Evolutionary conservation across 306 rosid species (phyloP), one percentile per base, ranked within the genome.

Genomic region (Quercus berberidifolia): DNA sequence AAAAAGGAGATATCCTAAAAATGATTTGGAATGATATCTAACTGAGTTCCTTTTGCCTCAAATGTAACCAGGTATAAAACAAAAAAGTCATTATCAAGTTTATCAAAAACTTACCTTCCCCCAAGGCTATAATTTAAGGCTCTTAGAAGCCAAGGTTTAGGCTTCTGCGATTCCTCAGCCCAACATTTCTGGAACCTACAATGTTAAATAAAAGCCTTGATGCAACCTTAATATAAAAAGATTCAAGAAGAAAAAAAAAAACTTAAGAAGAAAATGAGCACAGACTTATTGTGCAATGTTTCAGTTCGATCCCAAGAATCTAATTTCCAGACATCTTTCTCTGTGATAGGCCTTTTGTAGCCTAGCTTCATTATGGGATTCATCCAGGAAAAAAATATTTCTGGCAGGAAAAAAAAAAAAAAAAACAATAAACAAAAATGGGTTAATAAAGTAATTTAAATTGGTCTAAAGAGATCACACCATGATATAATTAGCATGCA

Each of bases 141-240:
- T 90, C 97, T 87, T 80, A 94, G 83, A 57, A 94, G 97, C 98
- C 98, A 92, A 59, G 97, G 97, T 83, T 90, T 92, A 54, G 93
- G 82, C 83, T 90, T 94, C 74, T 28, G 93, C 76, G 87, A 81
- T 79, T 94, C 98, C 83, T 88, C 83, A 72, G 76, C 84, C 98
- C 98, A 94, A 80, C 86, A 82, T 85, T 83, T 87, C 77, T 91
- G 98, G 84, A 94, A 94, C 78, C 98, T 94, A 73, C 82, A 85
- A 72, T 75, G 25, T 69, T 78, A 81, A 35, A 69, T 55, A 63
- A 46, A 58, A 79, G 75, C 80, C 43, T 77, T 74, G 25, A 80
- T 63, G 55, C 14, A 73, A 84, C 70, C 59, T 13, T 75, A 38
- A 77, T 46, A 68, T 57, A 73, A 51, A 25, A 55, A 23, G 72